Evolutionary conservation across 495 filamentous ascomycete genomes (phyloP).

Genomic region (Ramalina intermedia): DNA sequence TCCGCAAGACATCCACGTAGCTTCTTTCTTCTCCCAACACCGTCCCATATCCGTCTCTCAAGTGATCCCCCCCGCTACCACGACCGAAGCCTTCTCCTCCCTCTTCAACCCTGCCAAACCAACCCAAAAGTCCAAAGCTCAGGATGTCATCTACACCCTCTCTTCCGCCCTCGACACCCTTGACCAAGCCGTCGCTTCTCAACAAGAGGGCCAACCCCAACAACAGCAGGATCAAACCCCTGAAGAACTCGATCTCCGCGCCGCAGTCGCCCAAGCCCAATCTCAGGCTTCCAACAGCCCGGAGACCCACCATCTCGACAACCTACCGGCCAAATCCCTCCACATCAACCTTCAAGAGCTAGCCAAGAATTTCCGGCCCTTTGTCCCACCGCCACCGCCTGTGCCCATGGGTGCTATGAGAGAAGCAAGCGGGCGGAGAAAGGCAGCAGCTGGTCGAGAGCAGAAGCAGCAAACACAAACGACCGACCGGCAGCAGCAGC

Average conservation of each 20-base stretch:
- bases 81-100: constrained; percentile 57
- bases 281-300: constrained; percentile 29
- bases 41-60: constrained; percentile 81
- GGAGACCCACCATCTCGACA: constrained; percentile 24
- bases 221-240: constrained; percentile 19
- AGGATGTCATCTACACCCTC: constrained; percentile 67
- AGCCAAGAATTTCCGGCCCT: constrained; percentile 53
- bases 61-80: constrained; percentile 57
- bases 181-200: constrained; percentile 40
- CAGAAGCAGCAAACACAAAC: not conserved
- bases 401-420: constrained; percentile 31
- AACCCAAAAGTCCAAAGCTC: constrained; percentile 31
- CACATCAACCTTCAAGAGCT: constrained; percentile 37
- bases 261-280: constrained; percentile 33
- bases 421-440: not conserved
- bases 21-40: constrained; percentile 91
- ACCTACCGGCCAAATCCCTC: constrained; percentile 19
- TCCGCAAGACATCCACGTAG: constrained; percentile 62
- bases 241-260: constrained; percentile 28
- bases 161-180: constrained; percentile 57
- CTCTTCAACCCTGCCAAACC: constrained; percentile 50
- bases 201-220: constrained; percentile 22
- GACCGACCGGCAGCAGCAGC: constrained; percentile 10
- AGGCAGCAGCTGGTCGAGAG: not conserved
- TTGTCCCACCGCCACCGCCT: constrained; percentile 63